Conservation (phyloP, 208 protist genomes). For the Crithidia mellificae region DNA sequence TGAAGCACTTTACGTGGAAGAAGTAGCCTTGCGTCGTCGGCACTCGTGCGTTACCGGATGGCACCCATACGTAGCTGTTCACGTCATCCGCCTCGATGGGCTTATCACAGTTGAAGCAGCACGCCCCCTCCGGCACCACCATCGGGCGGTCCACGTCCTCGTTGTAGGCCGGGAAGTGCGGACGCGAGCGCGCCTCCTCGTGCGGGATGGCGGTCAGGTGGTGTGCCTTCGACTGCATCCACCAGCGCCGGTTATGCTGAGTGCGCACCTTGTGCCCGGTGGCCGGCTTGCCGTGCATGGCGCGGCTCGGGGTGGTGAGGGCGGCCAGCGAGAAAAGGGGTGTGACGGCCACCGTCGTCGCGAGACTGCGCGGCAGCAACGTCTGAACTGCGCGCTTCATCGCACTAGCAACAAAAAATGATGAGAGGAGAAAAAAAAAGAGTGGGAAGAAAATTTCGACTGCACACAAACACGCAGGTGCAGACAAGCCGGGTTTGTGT, state of each 20-base stretch:
- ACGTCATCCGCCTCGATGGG: conserved; percentile 62
- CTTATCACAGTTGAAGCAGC: conserved; percentile 87
- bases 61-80: conserved; percentile 91
- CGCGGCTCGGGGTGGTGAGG: conserved; percentile 28
- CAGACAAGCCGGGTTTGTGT: no score
- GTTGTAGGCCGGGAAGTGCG: conserved; percentile 84
- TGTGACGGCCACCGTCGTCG: background rate
- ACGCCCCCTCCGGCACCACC: conserved; percentile 70
- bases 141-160: conserved; percentile 87
- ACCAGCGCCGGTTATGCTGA: conserved; percentile 88
- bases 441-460: no score
- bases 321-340: conserved; percentile 1
- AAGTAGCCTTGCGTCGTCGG: conserved; percentile 89
- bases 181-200: conserved; percentile 73
- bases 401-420: no score
- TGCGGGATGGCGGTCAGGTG: conserved; percentile 81
- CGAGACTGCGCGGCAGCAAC: conserved; percentile 3
- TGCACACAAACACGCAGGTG: no score
- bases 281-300: conserved; percentile 88
- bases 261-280: conserved; percentile 87
- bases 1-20: conserved; percentile 91
- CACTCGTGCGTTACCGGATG: conserved; percentile 79
- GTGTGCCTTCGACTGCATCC: conserved; percentile 88
- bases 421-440: background rate
- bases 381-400: conserved; percentile 17